A percentile compares a stretch with the other conserved stretches of the same genome.
These are phyloP conservation scores for Penicillium simplicissimum DNA, from an alignment of 495 filamentous ascomycete genomes.

Conservation along the genomic window DNA sequence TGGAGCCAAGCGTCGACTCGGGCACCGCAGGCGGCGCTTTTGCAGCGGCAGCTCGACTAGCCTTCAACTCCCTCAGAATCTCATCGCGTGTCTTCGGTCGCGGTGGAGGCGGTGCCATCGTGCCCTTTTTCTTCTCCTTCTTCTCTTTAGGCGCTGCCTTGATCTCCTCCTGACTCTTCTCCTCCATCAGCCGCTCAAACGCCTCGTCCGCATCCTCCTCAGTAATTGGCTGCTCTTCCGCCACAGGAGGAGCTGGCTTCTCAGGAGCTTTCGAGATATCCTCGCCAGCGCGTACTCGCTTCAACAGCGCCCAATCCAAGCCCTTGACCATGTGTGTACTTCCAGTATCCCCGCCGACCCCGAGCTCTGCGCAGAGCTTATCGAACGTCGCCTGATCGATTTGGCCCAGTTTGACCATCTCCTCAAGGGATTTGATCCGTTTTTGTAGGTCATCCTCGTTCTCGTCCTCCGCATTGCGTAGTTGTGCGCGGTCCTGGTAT, in stretches of 20 bases:
- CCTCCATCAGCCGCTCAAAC: slow-evolving; percentile 68
- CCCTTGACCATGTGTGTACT: slow-evolving; percentile 91
- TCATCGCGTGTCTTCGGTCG: slow-evolving; percentile 78
- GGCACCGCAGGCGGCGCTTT: slow-evolving; percentile 54
- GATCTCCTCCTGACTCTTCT: slow-evolving; percentile 59
- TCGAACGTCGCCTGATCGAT: slow-evolving; percentile 77
- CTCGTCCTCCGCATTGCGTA: slow-evolving; percentile 40
- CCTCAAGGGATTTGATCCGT: slow-evolving; percentile 76
- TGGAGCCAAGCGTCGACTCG: slow-evolving; percentile 64
- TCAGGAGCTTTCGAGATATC: slow-evolving; percentile 50
- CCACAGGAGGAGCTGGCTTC: slow-evolving; percentile 17
- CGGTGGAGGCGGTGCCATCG: slow-evolving; percentile 64
- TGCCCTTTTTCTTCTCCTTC: slow-evolving; percentile 73
- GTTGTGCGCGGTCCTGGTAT: slow-evolving; percentile 80
- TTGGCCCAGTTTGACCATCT: slow-evolving; percentile 77
- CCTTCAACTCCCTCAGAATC: slow-evolving; percentile 79
- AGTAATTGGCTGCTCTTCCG: slow-evolving; percentile 9
- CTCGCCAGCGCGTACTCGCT: slow-evolving; percentile 71
- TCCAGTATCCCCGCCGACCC: slow-evolving; percentile 73
- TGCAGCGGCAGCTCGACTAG: slow-evolving; percentile 58
- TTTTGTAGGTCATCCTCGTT: slow-evolving; percentile 51
- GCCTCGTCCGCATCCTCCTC: slow-evolving; percentile 67
- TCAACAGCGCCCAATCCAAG: slow-evolving; percentile 79
- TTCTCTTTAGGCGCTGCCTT: slow-evolving; percentile 44
- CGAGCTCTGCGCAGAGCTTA: slow-evolving; percentile 67